Base-by-base conservation (phyloP, 805 yeast species). In the Lachancea dasiensis region DNA sequence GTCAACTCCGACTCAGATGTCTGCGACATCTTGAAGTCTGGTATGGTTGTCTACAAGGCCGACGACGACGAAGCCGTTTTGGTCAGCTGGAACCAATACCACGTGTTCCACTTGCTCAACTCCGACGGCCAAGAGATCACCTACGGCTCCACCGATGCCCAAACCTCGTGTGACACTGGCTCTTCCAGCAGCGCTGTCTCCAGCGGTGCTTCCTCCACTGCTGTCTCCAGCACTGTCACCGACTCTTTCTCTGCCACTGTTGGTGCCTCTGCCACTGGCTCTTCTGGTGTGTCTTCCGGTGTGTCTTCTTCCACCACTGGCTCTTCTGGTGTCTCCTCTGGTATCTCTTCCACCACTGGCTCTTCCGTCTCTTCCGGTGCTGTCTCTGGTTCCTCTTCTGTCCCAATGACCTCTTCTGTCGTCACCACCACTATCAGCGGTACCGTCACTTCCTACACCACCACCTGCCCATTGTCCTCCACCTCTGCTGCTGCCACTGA, bases 1-100 rank as follows among this genome's bases (percentile, higher is more conserved):
- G 44, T 51, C 20, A 43, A 44, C 34, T 40, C 51, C 15, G 39
- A 38, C 27, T 19, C 25, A 9, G 34, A 33, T 5, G 40, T 26
- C n/a, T 53, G 58, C 29, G 43, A 39, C 21, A 43, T 46, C n/a
- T 26, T 53, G 30, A 40, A 40, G 13, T 46, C 50, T 14, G 58
- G 58, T 30, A 51, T 51, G 55, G 36, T 53, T 18, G 44, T 53
- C 4, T 48, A 46, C 36, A 37, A 45, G 13, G 48, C 40, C 5
- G 49, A 45, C 34, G 52, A 48, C 35, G 19, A 41, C 3, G 25
- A 31, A 8, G 41, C 40, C 34, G 44, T 51, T 4, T 32, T 53
- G 45, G 36, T 53, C 21, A 46, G 56, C 6, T 53, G 58, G 58
- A 43, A 48, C 35, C 48, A 46, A 20, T 43, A 45, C 36, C 46